Conservation (phyloP, 108 stramenopile genomes). For the Discostella pseudostelligera region DNA sequence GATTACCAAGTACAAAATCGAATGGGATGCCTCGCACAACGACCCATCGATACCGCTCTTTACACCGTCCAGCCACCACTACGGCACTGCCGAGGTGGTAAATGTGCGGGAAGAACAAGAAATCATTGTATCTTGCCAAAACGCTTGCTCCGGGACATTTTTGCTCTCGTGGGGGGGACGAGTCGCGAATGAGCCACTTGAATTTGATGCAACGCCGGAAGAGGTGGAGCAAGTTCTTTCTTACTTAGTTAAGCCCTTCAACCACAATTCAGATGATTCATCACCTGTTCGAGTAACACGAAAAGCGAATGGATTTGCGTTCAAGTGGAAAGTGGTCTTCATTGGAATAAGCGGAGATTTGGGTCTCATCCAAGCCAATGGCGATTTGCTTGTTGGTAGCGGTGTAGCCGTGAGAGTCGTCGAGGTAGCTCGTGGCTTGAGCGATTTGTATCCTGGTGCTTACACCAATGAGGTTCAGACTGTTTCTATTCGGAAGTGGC, state of each 20-base stretch:
- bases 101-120: conserved; percentile 75
- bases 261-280: conserved; percentile 11
- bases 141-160: conserved; percentile 63
- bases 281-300: conserved; percentile 37
- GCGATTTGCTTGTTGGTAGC: conserved; percentile 58
- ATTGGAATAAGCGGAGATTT: conserved; percentile 63
- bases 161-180: conserved; percentile 74
- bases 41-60: conserved; percentile 39
- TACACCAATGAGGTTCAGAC: conserved; percentile 85
- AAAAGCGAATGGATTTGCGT: conserved; percentile 66
- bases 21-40: conserved; percentile 63
- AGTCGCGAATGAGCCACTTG: conserved; percentile 19
- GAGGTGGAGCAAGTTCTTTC: conserved; percentile 22
- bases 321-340: conserved; percentile 74
- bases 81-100: conserved; percentile 56
- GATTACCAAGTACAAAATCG: conserved; percentile 68
- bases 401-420: conserved; percentile 54
- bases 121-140: conserved; percentile 42
- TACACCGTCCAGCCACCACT: conserved; percentile 43
- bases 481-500: conserved; percentile 39
- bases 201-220: conserved; percentile 26
- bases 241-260: conserved; percentile 28
- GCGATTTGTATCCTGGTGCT: conserved; percentile 76
- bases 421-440: conserved; percentile 56
- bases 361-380: conserved; percentile 64